Percentiles rank a stretch among this genome's conserved stretches.
phyloP scores from a whole-genome alignment of 1,284 basidiomycete species.

The Singerocomus rubriflavus region DNA sequence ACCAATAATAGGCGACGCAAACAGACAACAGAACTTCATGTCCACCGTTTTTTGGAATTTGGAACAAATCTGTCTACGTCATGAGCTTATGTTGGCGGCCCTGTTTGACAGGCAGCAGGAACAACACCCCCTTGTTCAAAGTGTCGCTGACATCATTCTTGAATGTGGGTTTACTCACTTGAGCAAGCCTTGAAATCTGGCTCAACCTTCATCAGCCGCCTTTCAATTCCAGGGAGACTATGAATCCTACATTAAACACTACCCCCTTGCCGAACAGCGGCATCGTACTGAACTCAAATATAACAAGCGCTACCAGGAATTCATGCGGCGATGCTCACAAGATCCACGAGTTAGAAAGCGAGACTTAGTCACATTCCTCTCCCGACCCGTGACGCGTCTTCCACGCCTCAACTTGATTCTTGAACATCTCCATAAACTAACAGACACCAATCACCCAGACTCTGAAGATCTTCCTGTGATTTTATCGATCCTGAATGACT shows the following conservation, averaged over 20 bases:
- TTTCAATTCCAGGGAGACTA: constrained; percentile 59
- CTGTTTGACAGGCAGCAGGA: constrained; percentile 73
- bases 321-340: constrained; percentile 59
- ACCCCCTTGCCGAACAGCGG: constrained; percentile 74
- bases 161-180: constrained; percentile 46
- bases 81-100: constrained; percentile 61
- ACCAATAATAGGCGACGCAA: constrained; percentile 50
- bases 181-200: constrained; percentile 8
- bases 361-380: constrained; percentile 78
- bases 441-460: constrained; percentile 64
- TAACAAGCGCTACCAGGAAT: constrained; percentile 63
- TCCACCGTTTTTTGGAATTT: constrained; percentile 76
- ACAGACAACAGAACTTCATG: constrained; percentile 56
- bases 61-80: constrained; percentile 56
- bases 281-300: constrained; percentile 69
- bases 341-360: constrained; percentile 71
- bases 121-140: constrained; percentile 77
- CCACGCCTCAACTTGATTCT: constrained; percentile 73
- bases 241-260: constrained; percentile 79
- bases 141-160: constrained; percentile 73
- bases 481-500: constrained; percentile 57
- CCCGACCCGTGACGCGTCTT: constrained; percentile 78
- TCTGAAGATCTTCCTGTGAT: constrained; percentile 65
- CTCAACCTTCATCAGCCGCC: constrained; percentile 32
- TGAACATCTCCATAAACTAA: constrained; percentile 65